phyloP scores from a whole-genome alignment of 192 early-diverging fungal genomes.

The Allomyces arbusculus region DNA sequence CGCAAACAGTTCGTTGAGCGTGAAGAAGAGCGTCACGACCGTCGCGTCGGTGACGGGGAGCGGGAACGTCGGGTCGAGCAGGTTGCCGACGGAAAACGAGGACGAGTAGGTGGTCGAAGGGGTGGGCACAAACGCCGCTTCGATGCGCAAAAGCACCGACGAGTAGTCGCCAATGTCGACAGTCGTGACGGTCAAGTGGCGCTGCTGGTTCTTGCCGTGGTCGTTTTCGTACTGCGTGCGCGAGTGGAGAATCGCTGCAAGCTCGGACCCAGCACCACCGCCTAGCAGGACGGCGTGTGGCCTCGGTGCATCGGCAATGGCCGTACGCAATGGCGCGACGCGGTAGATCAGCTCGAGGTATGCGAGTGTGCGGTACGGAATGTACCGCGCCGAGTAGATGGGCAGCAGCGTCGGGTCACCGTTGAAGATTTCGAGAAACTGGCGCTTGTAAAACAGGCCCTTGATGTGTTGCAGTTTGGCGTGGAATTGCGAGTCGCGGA shows the following conservation, averaged over 20 bases:
- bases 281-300: conserved; percentile 41
- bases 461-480: conserved; percentile 48
- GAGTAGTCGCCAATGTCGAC: conserved; percentile 19
- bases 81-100: conserved; percentile 10
- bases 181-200: conserved; percentile 5
- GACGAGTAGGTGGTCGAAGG: neutral
- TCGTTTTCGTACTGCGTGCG: neutral
- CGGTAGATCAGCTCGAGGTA: conserved; percentile 51
- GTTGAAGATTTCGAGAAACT: conserved; percentile 66
- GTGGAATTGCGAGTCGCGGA: too few relatives aligned
- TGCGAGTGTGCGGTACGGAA: conserved; percentile 62
- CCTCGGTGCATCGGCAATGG: conserved; percentile 15
- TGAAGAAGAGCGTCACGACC: conserved; percentile 73
- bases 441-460: conserved; percentile 53
- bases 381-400: conserved; percentile 74
- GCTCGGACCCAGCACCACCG: conserved; percentile 66
- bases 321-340: conserved; percentile 20
- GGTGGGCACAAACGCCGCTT: conserved; percentile 14
- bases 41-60: conserved; percentile 27
- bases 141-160: conserved; percentile 5
- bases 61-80: conserved; percentile 18
- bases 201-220: neutral
- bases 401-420: conserved; percentile 38
- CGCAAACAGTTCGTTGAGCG: conserved; percentile 77
- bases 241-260: conserved; percentile 28